Evolutionary conservation across 768 basidiomycete genomes (phyloP), one percentile per base, ranked within the genome.

Genomic region (Baorangia bicolor): DNA sequence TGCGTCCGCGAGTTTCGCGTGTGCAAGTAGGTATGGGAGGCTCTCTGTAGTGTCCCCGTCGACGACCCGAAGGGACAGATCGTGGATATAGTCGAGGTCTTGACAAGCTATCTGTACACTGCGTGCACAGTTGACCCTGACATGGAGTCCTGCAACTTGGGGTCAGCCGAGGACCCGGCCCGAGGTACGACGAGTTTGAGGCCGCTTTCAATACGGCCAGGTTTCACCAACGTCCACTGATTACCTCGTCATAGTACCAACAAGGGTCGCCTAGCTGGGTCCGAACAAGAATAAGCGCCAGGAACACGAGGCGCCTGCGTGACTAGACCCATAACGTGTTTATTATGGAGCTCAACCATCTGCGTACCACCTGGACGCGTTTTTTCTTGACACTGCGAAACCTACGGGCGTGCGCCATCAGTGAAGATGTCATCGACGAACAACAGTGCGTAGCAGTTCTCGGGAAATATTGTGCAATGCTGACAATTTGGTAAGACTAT

Each of bases 41-140:
- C 34, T 34, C 21, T 44, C 13, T 35, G 27, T n/a, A n/a, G n/a
- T n/a, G n/a, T n/a, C n/a, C n/a, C n/a, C n/a, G 33, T 42, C 8
- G 42, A 53, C 12, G 33, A 40, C 49, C 3, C 31, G 0, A 30
- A 13, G 14, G 44, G 14, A 40, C 35, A 44, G 43, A 60, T 49
- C 3, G 51, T 25, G 35, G 55, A 62, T 5, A 55, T 41, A 16
- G 51, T 60, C n/a, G 58, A 60, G 6, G 59, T 56, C 49, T 63
- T 59, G 18, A 49, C 25, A 38, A 60, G 44, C 9, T 10, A 11
- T 42, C 23, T 42, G 16, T 23, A 42, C 9, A 5, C 4, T 9
- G 21, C 8, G 40, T 14, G 2, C 14, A 9, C 23, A 41, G 10
- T 16, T 9, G 9, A n/a, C n/a, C n/a, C n/a, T n/a, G n/a, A 25